These are phyloP conservation scores for Polyplosphaeria fusca DNA, from an alignment of 495 filamentous ascomycete species.

Conservation along the genomic window DNA sequence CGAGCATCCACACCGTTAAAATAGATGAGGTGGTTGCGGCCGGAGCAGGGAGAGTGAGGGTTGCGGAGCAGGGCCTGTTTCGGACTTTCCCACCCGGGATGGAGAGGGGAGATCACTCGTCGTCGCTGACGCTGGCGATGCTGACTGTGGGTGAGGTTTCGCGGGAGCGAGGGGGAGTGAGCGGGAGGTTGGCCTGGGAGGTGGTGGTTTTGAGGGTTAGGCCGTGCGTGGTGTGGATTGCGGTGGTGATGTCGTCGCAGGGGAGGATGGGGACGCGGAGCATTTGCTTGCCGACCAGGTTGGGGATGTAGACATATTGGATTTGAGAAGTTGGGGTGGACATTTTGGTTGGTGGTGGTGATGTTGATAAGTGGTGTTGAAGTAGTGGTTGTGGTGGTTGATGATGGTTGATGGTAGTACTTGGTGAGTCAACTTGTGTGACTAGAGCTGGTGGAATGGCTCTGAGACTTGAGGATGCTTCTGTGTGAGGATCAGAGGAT, in stretches of 20 bases:
- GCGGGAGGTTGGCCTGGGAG: slow-evolving; percentile 3
- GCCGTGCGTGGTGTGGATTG: neutral
- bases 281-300: slow-evolving; percentile 24
- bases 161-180: slow-evolving; percentile 5
- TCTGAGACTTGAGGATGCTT: no score
- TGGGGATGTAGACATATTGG: slow-evolving; percentile 26
- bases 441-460: no score
- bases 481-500: no score
- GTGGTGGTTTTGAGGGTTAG: neutral
- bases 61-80: no score
- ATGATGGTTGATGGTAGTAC: neutral
- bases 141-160: slow-evolving; percentile 25
- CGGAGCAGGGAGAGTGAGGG: no score
- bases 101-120: no score
- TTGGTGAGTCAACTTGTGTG: no score
- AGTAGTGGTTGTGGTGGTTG: slow-evolving; percentile 1
- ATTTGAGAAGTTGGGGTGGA: neutral
- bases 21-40: no score
- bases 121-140: slow-evolving; percentile 4
- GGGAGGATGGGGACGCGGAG: slow-evolving; percentile 10
- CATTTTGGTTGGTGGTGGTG: slow-evolving; percentile 5
- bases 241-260: neutral
- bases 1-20: no score
- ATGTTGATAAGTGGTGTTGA: no score
- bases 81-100: no score